Conservation (phyloP, 2,329 filamentous ascomycete genomes). For the Teratosphaeria nubilosa region DNA sequence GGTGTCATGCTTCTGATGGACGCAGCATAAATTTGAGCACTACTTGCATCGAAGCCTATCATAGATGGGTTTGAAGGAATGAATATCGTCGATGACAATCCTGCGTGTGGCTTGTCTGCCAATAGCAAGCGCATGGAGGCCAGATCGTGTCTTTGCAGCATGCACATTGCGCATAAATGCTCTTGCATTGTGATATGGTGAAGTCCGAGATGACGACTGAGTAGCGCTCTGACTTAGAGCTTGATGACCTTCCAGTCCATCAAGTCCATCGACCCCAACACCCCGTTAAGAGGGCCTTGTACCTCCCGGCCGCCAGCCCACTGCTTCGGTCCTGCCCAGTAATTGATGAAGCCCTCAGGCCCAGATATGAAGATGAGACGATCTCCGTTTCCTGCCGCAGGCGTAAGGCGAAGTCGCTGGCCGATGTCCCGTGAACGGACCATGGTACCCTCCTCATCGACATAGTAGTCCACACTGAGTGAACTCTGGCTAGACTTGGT, state of each 20-base stretch:
- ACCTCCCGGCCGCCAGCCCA: slow-evolving; percentile 63
- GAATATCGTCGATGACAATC: too few relatives aligned
- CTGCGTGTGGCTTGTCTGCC: too few relatives aligned
- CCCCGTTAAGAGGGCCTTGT: slow-evolving; percentile 64
- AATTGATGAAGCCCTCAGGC: slow-evolving; percentile 76
- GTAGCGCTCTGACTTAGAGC: slow-evolving; percentile 30
- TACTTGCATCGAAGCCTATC: too few relatives aligned
- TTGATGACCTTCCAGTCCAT: slow-evolving; percentile 51
- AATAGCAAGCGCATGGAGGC: too few relatives aligned
- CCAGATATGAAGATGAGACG: slow-evolving; percentile 78
- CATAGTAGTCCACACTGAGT: slow-evolving; percentile 61
- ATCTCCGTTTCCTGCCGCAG: slow-evolving; percentile 31
- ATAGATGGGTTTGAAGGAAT: too few relatives aligned
- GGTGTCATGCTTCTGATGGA: too few relatives aligned
- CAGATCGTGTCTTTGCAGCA: neutral
- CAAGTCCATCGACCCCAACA: slow-evolving; percentile 51
- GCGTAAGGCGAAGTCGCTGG: slow-evolving; percentile 16
- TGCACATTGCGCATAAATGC: neutral
- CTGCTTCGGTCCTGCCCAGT: slow-evolving; percentile 69
- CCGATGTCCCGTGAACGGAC: slow-evolving; percentile 41
- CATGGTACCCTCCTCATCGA: slow-evolving; percentile 67
- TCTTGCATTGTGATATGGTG: neutral
- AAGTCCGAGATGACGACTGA: neutral
- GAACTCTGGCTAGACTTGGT: slow-evolving; percentile 37
- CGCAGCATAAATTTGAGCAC: too few relatives aligned